Evolutionary conservation across 768 basidiomycete genomes (phyloP), one percentile per base, ranked within the genome.

Genomic region (Boletus sp.): DNA sequence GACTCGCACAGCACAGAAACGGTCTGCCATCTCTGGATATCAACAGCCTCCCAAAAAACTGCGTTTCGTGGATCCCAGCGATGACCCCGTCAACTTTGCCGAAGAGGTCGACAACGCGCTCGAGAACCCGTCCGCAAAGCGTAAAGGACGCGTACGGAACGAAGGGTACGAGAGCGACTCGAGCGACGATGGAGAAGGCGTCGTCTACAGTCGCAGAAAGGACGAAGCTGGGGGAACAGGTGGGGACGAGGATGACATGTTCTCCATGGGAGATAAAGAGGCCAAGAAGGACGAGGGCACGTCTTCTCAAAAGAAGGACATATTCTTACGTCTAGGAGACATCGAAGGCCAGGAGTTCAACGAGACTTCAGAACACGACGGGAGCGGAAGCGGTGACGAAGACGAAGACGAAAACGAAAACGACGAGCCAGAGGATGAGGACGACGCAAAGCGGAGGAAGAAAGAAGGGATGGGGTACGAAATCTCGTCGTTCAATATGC

Each of bases 401-500:
- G 75, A 69, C 15, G 79, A 74, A n/a, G 2, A 25, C 25, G 25
- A 25, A 25, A 25, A 25, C 25, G 25, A 3, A 25, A 25, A 25
- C 25, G 75, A 69, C 15, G 79, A 74, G 51, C 77, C 74, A 7
- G 76, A 75, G 57, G 82, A 93, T 65, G 88, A 94, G 64, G 88
- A 93, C 67, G 88, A 89, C 48, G 83, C 79, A n/a, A 80, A 81
- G 63, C 81, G 85, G 62, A 74, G 79, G 66, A 84, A 81, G 74
- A 92, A 90, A 70, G 83, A 78, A 37, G 88, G 87, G 13, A 98
- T 99, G 96, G 97, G 96, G 2, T 96, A 75, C 72, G 89, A 95
- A 66, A 62, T 99, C 10, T 94, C 90, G 4, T 90, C 92, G 27
- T 99, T 99, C 83, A 96, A 99, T 71, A 98, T 99, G 96, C 87